These are phyloP conservation scores for Akanthomyces lecanii DNA, from an alignment of 2,329 filamentous ascomycete genomes.

Conservation along the genomic window DNA sequence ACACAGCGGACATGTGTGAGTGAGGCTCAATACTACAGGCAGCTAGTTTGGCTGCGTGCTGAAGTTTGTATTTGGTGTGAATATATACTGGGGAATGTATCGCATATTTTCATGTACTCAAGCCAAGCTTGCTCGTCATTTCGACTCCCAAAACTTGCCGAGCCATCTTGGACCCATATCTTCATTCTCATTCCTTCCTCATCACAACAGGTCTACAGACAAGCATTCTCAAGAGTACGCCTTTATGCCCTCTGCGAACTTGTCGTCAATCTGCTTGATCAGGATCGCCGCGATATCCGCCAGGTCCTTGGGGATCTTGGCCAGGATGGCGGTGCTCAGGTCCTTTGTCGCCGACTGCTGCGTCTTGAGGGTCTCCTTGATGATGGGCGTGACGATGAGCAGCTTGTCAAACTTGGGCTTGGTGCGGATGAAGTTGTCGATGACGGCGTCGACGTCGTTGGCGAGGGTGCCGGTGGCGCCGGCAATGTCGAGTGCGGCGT, in stretches of 20 bases:
- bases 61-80: neutral
- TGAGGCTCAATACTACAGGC: neutral
- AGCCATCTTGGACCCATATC: neutral
- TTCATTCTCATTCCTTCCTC: neutral
- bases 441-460: slow-evolving; percentile 34
- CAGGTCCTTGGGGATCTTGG: slow-evolving; percentile 36
- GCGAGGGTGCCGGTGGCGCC: slow-evolving; percentile 33
- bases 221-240: slow-evolving; percentile 22
- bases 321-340: slow-evolving; percentile 34
- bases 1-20: neutral
- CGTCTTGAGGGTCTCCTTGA: slow-evolving; percentile 38
- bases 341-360: slow-evolving; percentile 38
- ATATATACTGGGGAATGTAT: slow-evolving; percentile 7
- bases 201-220: too few species aligned
- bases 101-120: neutral
- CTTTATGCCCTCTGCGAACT: slow-evolving; percentile 37
- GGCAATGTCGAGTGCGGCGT: slow-evolving; percentile 38
- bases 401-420: slow-evolving; percentile 41
- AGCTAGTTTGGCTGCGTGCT: neutral
- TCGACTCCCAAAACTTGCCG: neutral
- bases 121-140: neutral
- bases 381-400: slow-evolving; percentile 38
- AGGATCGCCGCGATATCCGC: slow-evolving; percentile 32
- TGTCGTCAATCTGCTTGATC: slow-evolving; percentile 34
- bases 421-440: slow-evolving; percentile 34